A percentile compares a stretch with the other conserved stretches of the same genome.
These are phyloP conservation scores for Lachancea nothofagi DNA, from an alignment of 805 yeast species.

Conservation along the genomic window DNA sequence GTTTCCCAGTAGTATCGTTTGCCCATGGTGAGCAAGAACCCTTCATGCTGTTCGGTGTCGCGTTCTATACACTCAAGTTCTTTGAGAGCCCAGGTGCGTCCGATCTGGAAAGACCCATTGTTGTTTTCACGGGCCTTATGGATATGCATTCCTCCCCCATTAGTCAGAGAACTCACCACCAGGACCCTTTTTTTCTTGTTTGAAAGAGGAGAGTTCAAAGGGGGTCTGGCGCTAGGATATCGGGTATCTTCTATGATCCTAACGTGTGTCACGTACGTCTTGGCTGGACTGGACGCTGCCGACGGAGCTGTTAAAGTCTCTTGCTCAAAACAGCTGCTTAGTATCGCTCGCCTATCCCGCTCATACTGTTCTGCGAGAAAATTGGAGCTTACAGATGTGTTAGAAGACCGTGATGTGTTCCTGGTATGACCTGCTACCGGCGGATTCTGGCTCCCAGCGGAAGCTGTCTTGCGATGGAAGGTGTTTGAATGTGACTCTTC, in stretches of 20 bases:
- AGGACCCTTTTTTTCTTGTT: constrained; percentile 60
- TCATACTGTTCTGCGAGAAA: constrained; percentile 54
- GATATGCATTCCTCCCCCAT: constrained; percentile 61
- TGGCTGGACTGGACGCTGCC: constrained; percentile 31
- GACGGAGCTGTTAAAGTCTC: constrained; percentile 37
- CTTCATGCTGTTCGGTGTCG: constrained; percentile 48
- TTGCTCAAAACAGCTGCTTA: constrained; percentile 45
- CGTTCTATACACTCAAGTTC: constrained; percentile 56
- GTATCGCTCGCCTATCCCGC: constrained; percentile 45
- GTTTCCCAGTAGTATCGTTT: constrained; percentile 85
- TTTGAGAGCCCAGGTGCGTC: constrained; percentile 84
- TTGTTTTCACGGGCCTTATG: constrained; percentile 83
- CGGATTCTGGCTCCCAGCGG: constrained; percentile 19
- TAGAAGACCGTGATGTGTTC: constrained; percentile 32
- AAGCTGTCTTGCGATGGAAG: constrained; percentile 19
- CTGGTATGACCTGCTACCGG: constrained; percentile 32
- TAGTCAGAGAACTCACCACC: constrained; percentile 43
- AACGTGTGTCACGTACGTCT: constrained; percentile 70
- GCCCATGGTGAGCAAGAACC: constrained; percentile 56
- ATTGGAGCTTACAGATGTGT: constrained; percentile 29
- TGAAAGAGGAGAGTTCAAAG: constrained; percentile 41
- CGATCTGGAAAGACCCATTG: constrained; percentile 76
- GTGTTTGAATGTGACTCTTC: constrained; percentile 20
- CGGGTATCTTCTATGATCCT: constrained; percentile 68
- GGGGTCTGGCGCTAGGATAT: constrained; percentile 65